phyloP scores from a whole-genome alignment of 805 yeast species.

The Candida sakaeoensis region DNA sequence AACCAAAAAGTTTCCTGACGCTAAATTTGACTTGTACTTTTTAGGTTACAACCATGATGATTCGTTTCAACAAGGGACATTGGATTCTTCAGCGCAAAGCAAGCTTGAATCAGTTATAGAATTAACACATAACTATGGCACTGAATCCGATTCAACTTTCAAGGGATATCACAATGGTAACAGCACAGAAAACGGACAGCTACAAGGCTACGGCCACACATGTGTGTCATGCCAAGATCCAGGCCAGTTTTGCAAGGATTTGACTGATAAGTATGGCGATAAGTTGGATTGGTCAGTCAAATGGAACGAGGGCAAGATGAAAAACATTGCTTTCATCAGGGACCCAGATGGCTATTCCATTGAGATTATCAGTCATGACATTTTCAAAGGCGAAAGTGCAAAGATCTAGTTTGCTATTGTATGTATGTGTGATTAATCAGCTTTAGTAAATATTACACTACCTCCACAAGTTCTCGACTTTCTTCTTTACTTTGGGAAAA shows the following conservation, averaged over 20 bases:
- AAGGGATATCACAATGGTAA: constrained; percentile 80
- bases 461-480: too few relatives aligned
- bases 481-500: too few relatives aligned
- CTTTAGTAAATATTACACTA: background rate
- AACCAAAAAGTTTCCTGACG: constrained; percentile 54
- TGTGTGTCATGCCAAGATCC: constrained; percentile 70
- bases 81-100: constrained; percentile 27
- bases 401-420: background rate
- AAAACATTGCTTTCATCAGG: constrained; percentile 63
- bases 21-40: constrained; percentile 83
- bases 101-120: constrained; percentile 71
- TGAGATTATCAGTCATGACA: constrained; percentile 56
- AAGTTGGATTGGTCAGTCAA: constrained; percentile 53
- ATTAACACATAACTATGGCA: constrained; percentile 94
- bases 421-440: background rate
- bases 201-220: constrained; percentile 85
- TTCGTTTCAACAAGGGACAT: constrained; percentile 39
- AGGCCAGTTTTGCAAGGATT: constrained; percentile 48
- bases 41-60: constrained; percentile 62
- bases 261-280: constrained; percentile 42
- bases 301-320: constrained; percentile 53
- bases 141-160: constrained; percentile 74
- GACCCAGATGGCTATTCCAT: constrained; percentile 92
- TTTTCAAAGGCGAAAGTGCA: constrained; percentile 12
- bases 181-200: constrained; percentile 46